phyloP scores from a whole-genome alignment of 805 yeast species.

The Candida yuanshanica region DNA sequence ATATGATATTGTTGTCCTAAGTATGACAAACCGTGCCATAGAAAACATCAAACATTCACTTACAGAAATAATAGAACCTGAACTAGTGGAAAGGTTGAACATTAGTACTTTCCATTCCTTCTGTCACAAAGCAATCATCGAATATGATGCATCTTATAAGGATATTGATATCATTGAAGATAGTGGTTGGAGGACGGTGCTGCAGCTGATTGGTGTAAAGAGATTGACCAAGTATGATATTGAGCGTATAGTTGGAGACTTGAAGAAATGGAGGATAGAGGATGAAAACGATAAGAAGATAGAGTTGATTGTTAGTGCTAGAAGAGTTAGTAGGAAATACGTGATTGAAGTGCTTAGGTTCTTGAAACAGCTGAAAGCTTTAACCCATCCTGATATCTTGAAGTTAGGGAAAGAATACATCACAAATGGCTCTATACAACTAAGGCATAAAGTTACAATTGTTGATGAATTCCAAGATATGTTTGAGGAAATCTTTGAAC shows the following conservation, averaged over 20 bases:
- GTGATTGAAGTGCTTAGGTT: slow-evolving; percentile 6
- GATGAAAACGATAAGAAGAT: neutral
- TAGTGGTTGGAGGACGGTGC: slow-evolving; percentile 43
- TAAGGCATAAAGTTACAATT: slow-evolving; percentile 36
- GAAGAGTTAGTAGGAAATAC: neutral
- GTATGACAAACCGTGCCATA: slow-evolving; percentile 68
- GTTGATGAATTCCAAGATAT: slow-evolving; percentile 77
- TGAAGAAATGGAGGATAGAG: neutral
- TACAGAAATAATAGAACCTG: slow-evolving; percentile 22
- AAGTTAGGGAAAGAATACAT: slow-evolving; percentile 29
- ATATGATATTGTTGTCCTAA: slow-evolving; percentile 50
- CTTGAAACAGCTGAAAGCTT: slow-evolving; percentile 10
- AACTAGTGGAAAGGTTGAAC: slow-evolving; percentile 28
- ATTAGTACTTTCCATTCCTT: slow-evolving; percentile 62
- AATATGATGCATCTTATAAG: slow-evolving; percentile 19
- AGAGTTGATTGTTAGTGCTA: neutral
- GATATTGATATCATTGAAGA: slow-evolving; percentile 46
- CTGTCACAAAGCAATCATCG: slow-evolving; percentile 44
- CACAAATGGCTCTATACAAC: slow-evolving; percentile 17
- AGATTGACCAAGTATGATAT: slow-evolving; percentile 10
- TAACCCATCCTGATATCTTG: slow-evolving; percentile 20
- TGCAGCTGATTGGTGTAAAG: slow-evolving; percentile 25
- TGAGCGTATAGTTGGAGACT: neutral
- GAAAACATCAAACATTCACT: slow-evolving; percentile 35
- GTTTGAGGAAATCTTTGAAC: slow-evolving; percentile 41